Percentiles rank a stretch among this genome's conserved stretches.
These are phyloP conservation scores for Mangifera indica DNA, from an alignment of 345 rosid species.

Conservation along the genomic window DNA sequence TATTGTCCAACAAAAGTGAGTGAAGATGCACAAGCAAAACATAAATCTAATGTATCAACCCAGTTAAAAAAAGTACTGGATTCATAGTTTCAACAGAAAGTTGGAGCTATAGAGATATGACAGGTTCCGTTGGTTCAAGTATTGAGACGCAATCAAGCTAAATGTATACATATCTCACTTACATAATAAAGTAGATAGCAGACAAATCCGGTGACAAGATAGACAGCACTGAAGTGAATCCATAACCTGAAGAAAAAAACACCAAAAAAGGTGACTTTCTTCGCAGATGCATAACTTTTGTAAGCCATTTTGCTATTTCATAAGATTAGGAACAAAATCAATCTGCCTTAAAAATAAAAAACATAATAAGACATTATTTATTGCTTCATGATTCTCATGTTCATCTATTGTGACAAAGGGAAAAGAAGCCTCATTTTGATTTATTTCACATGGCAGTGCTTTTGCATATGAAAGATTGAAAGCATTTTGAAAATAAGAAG, in stretches of 20 bases:
- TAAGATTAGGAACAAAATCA: no score
- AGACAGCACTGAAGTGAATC: slow-evolving; percentile 85
- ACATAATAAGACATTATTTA: no score
- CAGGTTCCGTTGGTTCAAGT: slow-evolving; percentile 5
- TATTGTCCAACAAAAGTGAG: not conserved
- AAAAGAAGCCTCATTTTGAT: no score
- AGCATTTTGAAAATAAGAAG: no score
- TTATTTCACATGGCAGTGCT: no score
- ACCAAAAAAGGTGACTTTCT: slow-evolving; percentile 26
- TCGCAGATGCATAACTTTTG: not conserved
- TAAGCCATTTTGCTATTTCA: no score
- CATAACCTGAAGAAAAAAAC: slow-evolving; percentile 67
- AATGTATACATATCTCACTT: slow-evolving; percentile 30
- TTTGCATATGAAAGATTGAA: no score
- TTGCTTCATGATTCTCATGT: no score
- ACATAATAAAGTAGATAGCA: slow-evolving; percentile 79
- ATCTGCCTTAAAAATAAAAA: no score
- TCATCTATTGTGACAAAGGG: no score
- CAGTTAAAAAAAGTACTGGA: not conserved
- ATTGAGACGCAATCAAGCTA: not conserved
- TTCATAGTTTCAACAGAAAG: slow-evolving; percentile 8
- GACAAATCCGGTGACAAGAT: slow-evolving; percentile 64
- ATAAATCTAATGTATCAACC: not conserved
- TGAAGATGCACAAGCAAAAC: not conserved
- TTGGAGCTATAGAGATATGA: not conserved